phyloP scores from a whole-genome alignment of 352 stramenopile genomes.

The Plasmopara muralis region DNA sequence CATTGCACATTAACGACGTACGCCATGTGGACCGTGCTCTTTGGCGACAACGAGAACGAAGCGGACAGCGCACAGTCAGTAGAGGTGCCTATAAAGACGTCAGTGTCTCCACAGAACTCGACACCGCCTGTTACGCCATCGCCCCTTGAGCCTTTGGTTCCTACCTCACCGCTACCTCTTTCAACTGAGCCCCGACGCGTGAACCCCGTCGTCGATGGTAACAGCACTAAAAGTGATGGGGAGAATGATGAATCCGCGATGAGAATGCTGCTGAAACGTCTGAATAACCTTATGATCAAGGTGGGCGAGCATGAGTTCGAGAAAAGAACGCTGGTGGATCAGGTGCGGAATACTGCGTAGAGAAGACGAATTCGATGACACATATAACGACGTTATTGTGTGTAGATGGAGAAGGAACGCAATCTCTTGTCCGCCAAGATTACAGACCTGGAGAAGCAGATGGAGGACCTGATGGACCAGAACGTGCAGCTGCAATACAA shows the following conservation, averaged over 20 bases:
- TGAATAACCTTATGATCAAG: slow-evolving; percentile 82
- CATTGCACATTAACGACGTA: slow-evolving; percentile 13
- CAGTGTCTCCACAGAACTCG: slow-evolving; percentile 17
- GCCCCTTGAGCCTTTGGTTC: slow-evolving; percentile 11
- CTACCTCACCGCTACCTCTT: neutral
- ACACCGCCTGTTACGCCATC: slow-evolving; percentile 33
- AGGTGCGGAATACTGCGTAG: slow-evolving; percentile 18
- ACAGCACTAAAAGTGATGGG: slow-evolving; percentile 21
- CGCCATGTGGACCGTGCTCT: slow-evolving; percentile 54
- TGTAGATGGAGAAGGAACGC: slow-evolving; percentile 76
- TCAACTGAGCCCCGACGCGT: neutral
- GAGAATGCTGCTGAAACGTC: slow-evolving; percentile 66
- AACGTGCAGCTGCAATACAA: slow-evolving; percentile 84
- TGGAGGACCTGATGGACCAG: slow-evolving; percentile 72
- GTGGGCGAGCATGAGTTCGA: slow-evolving; percentile 83
- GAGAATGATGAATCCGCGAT: slow-evolving; percentile 40
- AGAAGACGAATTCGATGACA: slow-evolving; percentile 1
- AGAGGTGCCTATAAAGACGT: slow-evolving; percentile 6
- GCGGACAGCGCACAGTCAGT: slow-evolving; percentile 7
- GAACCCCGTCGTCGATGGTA: slow-evolving; percentile 1
- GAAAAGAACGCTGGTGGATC: slow-evolving; percentile 78
- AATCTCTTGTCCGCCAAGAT: slow-evolving; percentile 38
- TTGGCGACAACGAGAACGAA: slow-evolving; percentile 42
- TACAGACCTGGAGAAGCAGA: slow-evolving; percentile 37
- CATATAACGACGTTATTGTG: neutral